phyloP scores from a whole-genome alignment of 2,329 filamentous ascomycete species.

The Catunica adiposa region DNA sequence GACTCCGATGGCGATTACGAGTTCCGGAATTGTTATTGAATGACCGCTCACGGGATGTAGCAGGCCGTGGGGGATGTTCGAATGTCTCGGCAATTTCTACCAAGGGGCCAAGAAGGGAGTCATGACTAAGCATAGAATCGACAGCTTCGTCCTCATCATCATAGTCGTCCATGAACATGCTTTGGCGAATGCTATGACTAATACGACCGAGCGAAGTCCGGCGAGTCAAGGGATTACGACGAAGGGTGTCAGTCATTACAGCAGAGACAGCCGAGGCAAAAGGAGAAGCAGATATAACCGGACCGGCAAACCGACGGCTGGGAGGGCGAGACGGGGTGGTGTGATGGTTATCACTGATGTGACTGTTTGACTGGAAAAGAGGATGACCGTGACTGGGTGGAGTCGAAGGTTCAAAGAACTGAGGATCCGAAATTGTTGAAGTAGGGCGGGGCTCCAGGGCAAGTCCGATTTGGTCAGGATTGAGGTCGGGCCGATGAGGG shows the following conservation, averaged over 20 bases:
- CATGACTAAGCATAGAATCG: slow-evolving; percentile 7
- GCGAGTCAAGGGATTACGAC: slow-evolving; percentile 25
- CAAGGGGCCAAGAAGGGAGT: slow-evolving; percentile 9
- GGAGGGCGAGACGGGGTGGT: slow-evolving; percentile 19
- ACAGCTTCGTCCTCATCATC: slow-evolving; percentile 20
- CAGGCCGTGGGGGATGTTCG: slow-evolving; percentile 1
- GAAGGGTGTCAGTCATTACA: slow-evolving; percentile 38
- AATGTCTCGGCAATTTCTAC: slow-evolving; percentile 6
- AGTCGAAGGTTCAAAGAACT: slow-evolving; percentile 17
- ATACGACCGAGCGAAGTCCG: slow-evolving; percentile 31
- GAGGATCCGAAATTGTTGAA: slow-evolving; percentile 17
- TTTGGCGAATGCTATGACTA: slow-evolving; percentile 35
- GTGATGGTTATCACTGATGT: slow-evolving; percentile 17
- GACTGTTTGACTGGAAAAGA: background rate
- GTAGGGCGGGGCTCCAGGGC: slow-evolving; percentile 18
- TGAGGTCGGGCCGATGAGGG: slow-evolving; percentile 18
- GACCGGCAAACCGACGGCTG: slow-evolving; percentile 27
- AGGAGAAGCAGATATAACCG: slow-evolving; percentile 42
- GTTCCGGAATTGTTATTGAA: background rate
- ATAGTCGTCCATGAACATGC: slow-evolving; percentile 36
- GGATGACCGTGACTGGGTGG: slow-evolving; percentile 3
- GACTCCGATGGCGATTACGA: slow-evolving; percentile 23
- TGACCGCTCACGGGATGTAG: slow-evolving; percentile 8
- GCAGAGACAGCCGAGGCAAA: slow-evolving; percentile 42
- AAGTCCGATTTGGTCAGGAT: slow-evolving; percentile 15